phyloP scores from a whole-genome alignment of 164 flowering plant genomes.

The Tinospora cordifolia region DNA sequence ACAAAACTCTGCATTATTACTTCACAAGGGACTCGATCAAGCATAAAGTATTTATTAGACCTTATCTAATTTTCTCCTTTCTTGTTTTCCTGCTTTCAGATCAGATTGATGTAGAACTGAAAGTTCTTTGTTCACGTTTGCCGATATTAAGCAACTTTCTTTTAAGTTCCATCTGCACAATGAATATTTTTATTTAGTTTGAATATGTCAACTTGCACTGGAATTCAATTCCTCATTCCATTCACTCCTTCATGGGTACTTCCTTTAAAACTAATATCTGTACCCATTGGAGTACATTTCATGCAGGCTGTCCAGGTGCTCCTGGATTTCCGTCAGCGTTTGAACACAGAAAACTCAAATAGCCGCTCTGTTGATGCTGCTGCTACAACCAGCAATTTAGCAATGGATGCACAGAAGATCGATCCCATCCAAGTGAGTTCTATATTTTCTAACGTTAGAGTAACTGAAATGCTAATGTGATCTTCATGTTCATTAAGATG shows the following conservation, averaged over 20 bases:
- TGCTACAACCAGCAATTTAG: constrained; percentile 11
- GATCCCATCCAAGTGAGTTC: constrained; percentile 76
- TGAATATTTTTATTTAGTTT: neutral
- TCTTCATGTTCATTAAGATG: no score
- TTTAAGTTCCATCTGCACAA: neutral
- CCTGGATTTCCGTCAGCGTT: constrained; percentile 44
- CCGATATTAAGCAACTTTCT: neutral
- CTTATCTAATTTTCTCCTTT: neutral
- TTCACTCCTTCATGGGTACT: neutral
- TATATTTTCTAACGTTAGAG: neutral
- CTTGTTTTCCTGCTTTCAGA: neutral
- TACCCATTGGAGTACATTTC: neutral
- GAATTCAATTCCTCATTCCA: no score
- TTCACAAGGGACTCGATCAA: no score
- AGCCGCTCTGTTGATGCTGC: constrained; percentile 19
- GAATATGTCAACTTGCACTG: neutral
- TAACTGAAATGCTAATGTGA: neutral
- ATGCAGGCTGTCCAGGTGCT: constrained; percentile 80
- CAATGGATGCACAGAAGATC: constrained; percentile 25
- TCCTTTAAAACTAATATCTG: neutral
- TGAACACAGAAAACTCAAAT: constrained; percentile 30
- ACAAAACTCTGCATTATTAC: no score
- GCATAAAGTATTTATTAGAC: neutral
- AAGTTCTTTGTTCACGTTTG: no score
- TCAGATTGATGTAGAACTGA: neutral